Evolutionary conservation across 345 rosid genomes (phyloP).

Genomic region (Citrus sinensis): DVS_A1.0 CM039162.1:30948501-30949000

Average conservation of each 20-base stretch:
- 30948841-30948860: background rate
- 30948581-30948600: constrained; percentile 19
- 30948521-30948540: background rate
- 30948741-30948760: background rate
- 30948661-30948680: background rate
- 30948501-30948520: background rate
- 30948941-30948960: constrained; percentile 14
- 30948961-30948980: constrained; percentile 9
- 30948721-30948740: background rate
- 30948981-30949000: constrained; percentile 22
- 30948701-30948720: no score
- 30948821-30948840: background rate
- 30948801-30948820: background rate
- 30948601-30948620: constrained; percentile 15
- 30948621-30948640: constrained; percentile 10
- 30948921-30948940: constrained; percentile 14
- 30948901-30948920: constrained; percentile 30
- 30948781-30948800: background rate
- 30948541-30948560: constrained; percentile 10
- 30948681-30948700: no score
- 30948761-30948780: background rate
- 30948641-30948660: constrained; percentile 11
- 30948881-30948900: background rate
- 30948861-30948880: background rate
- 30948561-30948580: constrained; percentile 19